Evolutionary conservation across 2,329 filamentous ascomycete species (phyloP), one percentile per base, ranked within the genome.

Genomic region (Colletotrichum liriopes): DNA sequence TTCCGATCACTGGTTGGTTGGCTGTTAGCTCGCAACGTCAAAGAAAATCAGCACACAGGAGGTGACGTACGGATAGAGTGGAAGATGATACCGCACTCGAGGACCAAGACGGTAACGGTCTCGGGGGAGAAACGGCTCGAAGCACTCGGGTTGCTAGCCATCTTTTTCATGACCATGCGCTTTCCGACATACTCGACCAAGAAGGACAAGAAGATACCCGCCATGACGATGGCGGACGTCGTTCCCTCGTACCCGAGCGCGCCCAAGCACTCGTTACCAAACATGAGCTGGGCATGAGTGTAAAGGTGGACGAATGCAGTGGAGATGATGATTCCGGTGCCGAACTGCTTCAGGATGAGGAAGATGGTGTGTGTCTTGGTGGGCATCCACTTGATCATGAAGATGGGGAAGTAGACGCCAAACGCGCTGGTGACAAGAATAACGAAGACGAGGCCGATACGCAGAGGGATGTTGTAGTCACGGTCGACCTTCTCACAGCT

Each of bases 81-180:
- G 82, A 95, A 95, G 58, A 94, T 86, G 65, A 95, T 91, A 3
- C 93, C 93, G 0, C 89, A 87, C 81, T 95, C 93, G 79, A 94
- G 89, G 41, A 94, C 90, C 20, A 90, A 76, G n/a, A 93, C 90
- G 59, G 88, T 88, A 41, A 93, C 83, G 63, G 90, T 87, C 58
- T 88, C 86, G 43, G 83, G 81, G 2, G 81, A 81, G 16, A 76
- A 55, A n/a, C 70, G 49, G 39, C 73, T 76, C 39, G 81, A 77
- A 2, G 66, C 61, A 26, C 66, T 71, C 1, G 77, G 65, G 49
- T 76, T 74, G 18, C 76, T 65, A 5, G 80, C 77, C 14, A 79
- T 74, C 55, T 77, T 77, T 51, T 77, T 75, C 74, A 74, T 74
- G 0, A 92, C 84, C 58, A 92, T 79, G 1, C 92, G 88, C 49